phyloP scores from a whole-genome alignment of 495 filamentous ascomycete species.

The Penicillium odoratum region DNA sequence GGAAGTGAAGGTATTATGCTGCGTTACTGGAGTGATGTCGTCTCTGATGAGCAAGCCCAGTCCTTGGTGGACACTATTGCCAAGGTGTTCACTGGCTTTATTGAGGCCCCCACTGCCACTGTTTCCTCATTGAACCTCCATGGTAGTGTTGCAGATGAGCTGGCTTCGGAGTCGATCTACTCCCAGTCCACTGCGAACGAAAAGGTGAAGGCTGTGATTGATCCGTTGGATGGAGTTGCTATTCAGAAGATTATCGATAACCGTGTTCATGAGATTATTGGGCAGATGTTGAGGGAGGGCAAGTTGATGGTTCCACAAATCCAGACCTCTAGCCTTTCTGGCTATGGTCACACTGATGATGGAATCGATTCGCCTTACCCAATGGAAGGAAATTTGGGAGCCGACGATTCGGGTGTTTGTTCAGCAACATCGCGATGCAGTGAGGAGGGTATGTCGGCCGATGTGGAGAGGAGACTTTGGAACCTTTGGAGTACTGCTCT shows the following conservation, averaged over 20 bases:
- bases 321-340: conserved; percentile 18
- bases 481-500: conserved; percentile 48
- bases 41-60: conserved; percentile 43
- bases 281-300: conserved; percentile 39
- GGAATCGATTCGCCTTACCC: conserved; percentile 24
- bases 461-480: conserved; percentile 42
- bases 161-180: conserved; percentile 11
- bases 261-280: conserved; percentile 42
- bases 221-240: conserved; percentile 25
- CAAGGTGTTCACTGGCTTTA: conserved; percentile 35
- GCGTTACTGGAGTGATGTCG: conserved; percentile 48
- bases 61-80: conserved; percentile 32
- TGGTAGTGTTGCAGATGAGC: conserved; percentile 3
- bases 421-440: conserved; percentile 28
- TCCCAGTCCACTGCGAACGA: conserved; percentile 17
- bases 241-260: conserved; percentile 42
- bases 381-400: conserved; percentile 17
- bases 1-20: conserved; percentile 47
- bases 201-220: conserved; percentile 12
- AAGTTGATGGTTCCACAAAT: conserved; percentile 27
- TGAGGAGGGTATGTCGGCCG: conserved; percentile 25
- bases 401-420: conserved; percentile 28
- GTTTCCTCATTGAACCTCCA: conserved; percentile 27
- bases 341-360: conserved; percentile 18
- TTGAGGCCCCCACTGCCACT: conserved; percentile 28